Percentiles rank a stretch among this genome's conserved stretches.
phyloP scores from a whole-genome alignment of 495 filamentous ascomycete genomes.

The Penicillium manginii region DNA sequence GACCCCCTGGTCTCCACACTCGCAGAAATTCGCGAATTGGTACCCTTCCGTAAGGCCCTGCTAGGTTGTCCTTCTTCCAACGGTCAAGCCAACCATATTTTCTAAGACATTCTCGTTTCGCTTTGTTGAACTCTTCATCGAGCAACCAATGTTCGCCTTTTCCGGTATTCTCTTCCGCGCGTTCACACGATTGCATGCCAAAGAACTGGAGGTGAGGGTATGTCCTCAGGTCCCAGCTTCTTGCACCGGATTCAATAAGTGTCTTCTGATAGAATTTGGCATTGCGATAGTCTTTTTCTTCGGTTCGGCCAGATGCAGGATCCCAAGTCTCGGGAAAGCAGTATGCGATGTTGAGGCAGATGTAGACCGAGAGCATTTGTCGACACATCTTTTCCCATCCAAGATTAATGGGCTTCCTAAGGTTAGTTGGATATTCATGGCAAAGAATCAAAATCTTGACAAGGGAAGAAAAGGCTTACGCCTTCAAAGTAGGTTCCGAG shows the following conservation, averaged over 20 bases:
- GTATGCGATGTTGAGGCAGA: neutral
- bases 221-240: neutral
- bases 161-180: neutral
- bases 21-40: constrained; percentile 16
- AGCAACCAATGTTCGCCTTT: neutral
- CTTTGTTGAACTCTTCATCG: neutral
- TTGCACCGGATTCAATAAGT: neutral
- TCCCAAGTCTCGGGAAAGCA: constrained; percentile 21
- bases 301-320: constrained; percentile 5
- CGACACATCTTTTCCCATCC: neutral
- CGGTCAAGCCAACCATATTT: neutral
- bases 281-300: constrained; percentile 23
- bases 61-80: neutral
- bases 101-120: neutral
- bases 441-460: neutral
- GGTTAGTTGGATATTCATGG: neutral
- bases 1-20: neutral
- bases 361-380: neutral
- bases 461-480: neutral
- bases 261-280: constrained; percentile 23
- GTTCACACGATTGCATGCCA: neutral
- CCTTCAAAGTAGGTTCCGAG: neutral
- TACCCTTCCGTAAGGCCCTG: constrained; percentile 7
- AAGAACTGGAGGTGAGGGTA: neutral
- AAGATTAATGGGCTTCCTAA: neutral